Conservation (phyloP, 371 early-diverging fungal genomes). For the Mortierella sp. region DNA sequence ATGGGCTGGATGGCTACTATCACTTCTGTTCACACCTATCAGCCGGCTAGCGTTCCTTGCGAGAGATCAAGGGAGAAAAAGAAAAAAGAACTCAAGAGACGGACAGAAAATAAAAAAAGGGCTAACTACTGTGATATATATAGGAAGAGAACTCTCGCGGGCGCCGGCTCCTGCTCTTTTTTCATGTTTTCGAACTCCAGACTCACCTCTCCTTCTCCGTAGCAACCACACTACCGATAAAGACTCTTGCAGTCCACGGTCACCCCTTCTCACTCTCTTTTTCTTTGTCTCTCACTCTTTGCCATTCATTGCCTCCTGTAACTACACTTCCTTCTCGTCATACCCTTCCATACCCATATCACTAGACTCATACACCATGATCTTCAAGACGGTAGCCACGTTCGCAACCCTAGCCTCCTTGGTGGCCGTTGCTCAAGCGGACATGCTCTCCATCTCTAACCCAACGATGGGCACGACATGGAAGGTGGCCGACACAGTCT, state of each 20-base stretch:
- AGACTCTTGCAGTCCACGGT: not conserved
- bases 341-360: not conserved
- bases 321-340: no score
- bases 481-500: constrained; percentile 42
- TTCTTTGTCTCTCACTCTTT: not conserved
- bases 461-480: constrained; percentile 40
- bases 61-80: no score
- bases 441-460: constrained; percentile 43
- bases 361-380: not conserved
- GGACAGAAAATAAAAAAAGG: no score
- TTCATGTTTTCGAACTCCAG: not conserved
- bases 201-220: no score
- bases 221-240: no score
- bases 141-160: not conserved
- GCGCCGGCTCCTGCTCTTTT: not conserved
- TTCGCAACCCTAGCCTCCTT: constrained; percentile 23
- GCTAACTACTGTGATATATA: not conserved
- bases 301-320: not conserved
- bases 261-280: not conserved
- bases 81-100: no score
- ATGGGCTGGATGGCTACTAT: no score
- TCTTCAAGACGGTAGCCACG: constrained; percentile 27
- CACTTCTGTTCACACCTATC: no score
- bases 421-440: constrained; percentile 21
- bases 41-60: no score